Evolutionary conservation across 1,139 yeast species (phyloP).

Genomic region (Meyerozyma elateridarum): DNA sequence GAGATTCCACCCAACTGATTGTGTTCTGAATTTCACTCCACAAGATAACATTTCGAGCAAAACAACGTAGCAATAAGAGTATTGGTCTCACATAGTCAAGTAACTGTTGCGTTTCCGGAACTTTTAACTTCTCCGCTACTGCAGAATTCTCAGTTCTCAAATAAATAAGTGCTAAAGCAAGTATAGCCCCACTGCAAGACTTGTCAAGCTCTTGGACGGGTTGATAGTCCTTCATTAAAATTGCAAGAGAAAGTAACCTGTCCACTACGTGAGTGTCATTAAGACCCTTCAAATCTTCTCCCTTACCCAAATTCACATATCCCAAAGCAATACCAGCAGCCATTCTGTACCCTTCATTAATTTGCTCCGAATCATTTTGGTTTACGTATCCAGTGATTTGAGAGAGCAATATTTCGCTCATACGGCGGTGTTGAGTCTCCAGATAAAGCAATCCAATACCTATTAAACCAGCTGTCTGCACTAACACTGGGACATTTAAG

Average conservation of each 20-base stretch:
- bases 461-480: slow-evolving; percentile 87
- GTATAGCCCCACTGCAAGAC: slow-evolving; percentile 74
- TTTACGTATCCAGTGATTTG: slow-evolving; percentile 57
- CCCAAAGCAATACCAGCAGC: slow-evolving; percentile 92
- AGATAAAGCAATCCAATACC: slow-evolving; percentile 85
- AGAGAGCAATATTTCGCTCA: slow-evolving; percentile 75
- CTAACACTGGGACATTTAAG: slow-evolving; percentile 74
- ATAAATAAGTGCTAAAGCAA: slow-evolving; percentile 73
- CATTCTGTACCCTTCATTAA: slow-evolving; percentile 79
- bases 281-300: slow-evolving; percentile 56
- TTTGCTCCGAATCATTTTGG: slow-evolving; percentile 53
- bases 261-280: slow-evolving; percentile 73
- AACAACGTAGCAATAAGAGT: slow-evolving; percentile 59
- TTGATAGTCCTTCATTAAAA: slow-evolving; percentile 65
- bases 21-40: slow-evolving; percentile 64
- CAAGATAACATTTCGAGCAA: slow-evolving; percentile 67
- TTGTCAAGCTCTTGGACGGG: slow-evolving; percentile 62
- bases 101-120: slow-evolving; percentile 59
- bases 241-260: slow-evolving; percentile 54
- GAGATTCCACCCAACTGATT: slow-evolving; percentile 55
- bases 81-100: slow-evolving; percentile 82
- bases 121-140: slow-evolving; percentile 59
- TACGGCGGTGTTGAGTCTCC: slow-evolving; percentile 76
- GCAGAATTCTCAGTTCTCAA: slow-evolving; percentile 59
- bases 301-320: slow-evolving; percentile 77